These are phyloP conservation scores for Cotoneaster glaucophyllus DNA, from an alignment of 306 rosid species.

Conservation along the genomic window DNA sequence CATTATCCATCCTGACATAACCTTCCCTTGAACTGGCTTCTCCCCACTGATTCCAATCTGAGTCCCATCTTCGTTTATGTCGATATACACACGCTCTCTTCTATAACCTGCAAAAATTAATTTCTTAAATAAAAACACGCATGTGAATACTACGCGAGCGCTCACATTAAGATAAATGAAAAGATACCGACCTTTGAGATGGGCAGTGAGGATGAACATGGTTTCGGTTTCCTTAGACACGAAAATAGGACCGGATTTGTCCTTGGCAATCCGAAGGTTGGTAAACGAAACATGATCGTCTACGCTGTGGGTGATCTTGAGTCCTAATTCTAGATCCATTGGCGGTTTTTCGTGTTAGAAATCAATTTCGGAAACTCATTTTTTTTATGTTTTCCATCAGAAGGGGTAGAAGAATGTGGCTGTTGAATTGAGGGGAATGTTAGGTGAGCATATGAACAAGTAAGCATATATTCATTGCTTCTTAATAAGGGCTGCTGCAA, in stretches of 20 bases:
- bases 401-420: neutral
- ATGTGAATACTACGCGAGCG: neutral
- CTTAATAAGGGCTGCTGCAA: neutral
- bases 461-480: slow-evolving; percentile 69
- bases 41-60: slow-evolving; percentile 44
- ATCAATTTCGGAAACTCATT: neutral
- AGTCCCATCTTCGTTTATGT: slow-evolving; percentile 65
- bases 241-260: slow-evolving; percentile 38
- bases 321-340: slow-evolving; percentile 71
- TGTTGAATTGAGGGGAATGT: neutral
- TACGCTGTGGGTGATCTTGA: slow-evolving; percentile 49
- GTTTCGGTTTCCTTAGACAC: slow-evolving; percentile 44
- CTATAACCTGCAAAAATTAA: slow-evolving; percentile 43
- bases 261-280: slow-evolving; percentile 40
- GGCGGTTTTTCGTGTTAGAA: neutral
- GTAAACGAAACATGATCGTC: slow-evolving; percentile 38
- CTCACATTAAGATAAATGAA: neutral
- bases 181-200: slow-evolving; percentile 51
- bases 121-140: neutral
- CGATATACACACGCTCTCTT: slow-evolving; percentile 43
- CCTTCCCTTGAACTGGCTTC: slow-evolving; percentile 55
- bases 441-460: slow-evolving; percentile 11
- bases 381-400: neutral
- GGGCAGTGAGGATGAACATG: slow-evolving; percentile 56
- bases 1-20: slow-evolving; percentile 52